Conservation (phyloP, 2,329 filamentous ascomycete genomes). For the Ascochyta rabiei region DNA sequence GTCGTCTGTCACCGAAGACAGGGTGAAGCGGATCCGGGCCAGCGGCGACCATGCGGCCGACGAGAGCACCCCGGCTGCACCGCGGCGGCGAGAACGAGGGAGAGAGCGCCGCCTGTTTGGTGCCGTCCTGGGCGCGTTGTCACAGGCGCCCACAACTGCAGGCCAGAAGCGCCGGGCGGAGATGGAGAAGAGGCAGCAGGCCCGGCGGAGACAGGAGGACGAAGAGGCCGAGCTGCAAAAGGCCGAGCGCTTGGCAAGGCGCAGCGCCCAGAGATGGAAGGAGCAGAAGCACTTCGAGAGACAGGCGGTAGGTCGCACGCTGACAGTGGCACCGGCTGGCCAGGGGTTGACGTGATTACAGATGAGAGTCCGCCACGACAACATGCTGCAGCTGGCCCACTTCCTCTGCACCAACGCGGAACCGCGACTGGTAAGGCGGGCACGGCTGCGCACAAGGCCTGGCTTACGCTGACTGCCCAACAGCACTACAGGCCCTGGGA, state of each 20-base stretch:
- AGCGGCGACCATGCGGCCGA: slow-evolving; percentile 41
- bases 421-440: slow-evolving; percentile 72
- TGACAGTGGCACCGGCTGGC: slow-evolving; percentile 4
- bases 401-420: slow-evolving; percentile 74
- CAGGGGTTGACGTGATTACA: slow-evolving; percentile 47
- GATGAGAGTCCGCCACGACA: slow-evolving; percentile 77
- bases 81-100: slow-evolving; percentile 68
- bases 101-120: slow-evolving; percentile 87
- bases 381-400: slow-evolving; percentile 72
- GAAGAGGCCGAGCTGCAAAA: slow-evolving; percentile 72
- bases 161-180: slow-evolving; percentile 74
- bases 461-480: slow-evolving; percentile 31
- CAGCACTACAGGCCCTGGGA: slow-evolving; percentile 91
- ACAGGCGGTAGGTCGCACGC: slow-evolving; percentile 65
- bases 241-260: slow-evolving; percentile 67
- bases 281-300: slow-evolving; percentile 80
- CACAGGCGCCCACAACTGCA: slow-evolving; percentile 67
- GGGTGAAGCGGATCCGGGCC: slow-evolving; percentile 60
- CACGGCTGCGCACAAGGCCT: background rate
- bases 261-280: slow-evolving; percentile 65
- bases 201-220: slow-evolving; percentile 74
- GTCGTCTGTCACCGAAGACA: slow-evolving; percentile 59
- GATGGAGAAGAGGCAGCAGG: slow-evolving; percentile 81
- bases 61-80: slow-evolving; percentile 46
- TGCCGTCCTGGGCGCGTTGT: slow-evolving; percentile 76